Evolutionary conservation across 2,329 filamentous ascomycete genomes (phyloP).

Genomic region (Calonectria pseudoturangicola): DNA sequence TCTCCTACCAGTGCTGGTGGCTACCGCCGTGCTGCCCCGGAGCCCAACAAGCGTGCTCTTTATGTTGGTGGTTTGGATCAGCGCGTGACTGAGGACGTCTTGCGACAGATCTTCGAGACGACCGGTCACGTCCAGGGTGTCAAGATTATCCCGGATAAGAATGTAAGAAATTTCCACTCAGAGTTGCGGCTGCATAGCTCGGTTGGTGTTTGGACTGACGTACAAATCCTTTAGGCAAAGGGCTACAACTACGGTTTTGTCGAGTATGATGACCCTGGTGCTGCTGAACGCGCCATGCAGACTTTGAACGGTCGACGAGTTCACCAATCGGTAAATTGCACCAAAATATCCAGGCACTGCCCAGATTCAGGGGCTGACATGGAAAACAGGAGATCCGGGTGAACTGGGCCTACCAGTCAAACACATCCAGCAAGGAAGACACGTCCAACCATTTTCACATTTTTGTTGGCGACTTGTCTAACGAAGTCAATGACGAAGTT

Average conservation of each 20-base stretch:
- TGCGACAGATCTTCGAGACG: slow-evolving; percentile 99
- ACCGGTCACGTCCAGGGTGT: slow-evolving; percentile 98
- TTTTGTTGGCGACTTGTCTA: slow-evolving; percentile 97
- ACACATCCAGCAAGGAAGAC: slow-evolving; percentile 94
- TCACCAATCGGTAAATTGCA: slow-evolving; percentile 85
- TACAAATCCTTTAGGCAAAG: slow-evolving; percentile 80
- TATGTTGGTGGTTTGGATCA: slow-evolving; percentile 97
- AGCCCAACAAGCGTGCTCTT: slow-evolving; percentile 98
- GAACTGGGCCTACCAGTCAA: slow-evolving; percentile 99
- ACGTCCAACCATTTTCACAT: slow-evolving; percentile 99
- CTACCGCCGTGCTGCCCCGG: slow-evolving; percentile 93
- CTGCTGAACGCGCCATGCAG: slow-evolving; percentile 97
- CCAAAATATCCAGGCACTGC: slow-evolving; percentile 25
- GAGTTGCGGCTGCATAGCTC: too few species aligned
- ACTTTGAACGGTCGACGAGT: slow-evolving; percentile 96
- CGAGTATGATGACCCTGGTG: slow-evolving; percentile 97
- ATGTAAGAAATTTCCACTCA: slow-evolving; percentile 77
- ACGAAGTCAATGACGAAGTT: slow-evolving; percentile 98
- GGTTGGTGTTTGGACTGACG: slow-evolving; percentile 29
- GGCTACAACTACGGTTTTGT: slow-evolving; percentile 99
- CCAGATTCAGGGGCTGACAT: slow-evolving; percentile 44
- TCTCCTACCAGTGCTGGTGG: slow-evolving; percentile 89
- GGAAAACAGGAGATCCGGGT: slow-evolving; percentile 91
- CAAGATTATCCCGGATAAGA: slow-evolving; percentile 99
- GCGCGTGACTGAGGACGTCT: slow-evolving; percentile 94